Conservation (phyloP, 2,329 filamentous ascomycete genomes). For the Setomelanomma holmii region DNA sequence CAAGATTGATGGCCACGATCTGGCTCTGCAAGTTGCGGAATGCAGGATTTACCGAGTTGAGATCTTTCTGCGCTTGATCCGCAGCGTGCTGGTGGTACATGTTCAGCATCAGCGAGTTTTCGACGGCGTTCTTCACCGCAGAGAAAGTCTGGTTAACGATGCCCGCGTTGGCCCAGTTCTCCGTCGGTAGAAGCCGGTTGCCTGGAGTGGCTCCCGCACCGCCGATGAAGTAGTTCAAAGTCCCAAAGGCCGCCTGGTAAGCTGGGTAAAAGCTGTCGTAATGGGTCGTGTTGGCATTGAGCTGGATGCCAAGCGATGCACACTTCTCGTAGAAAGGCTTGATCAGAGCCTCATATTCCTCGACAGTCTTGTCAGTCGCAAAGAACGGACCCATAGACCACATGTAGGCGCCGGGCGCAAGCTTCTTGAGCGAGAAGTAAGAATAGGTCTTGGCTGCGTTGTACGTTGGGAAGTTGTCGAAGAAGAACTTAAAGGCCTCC, state of each 20-base stretch:
- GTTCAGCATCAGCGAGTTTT: slow-evolving; percentile 26
- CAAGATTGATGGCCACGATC: slow-evolving; percentile 29
- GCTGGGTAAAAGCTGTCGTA: slow-evolving; percentile 38
- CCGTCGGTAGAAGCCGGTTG: slow-evolving; percentile 45
- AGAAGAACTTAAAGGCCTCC: slow-evolving; percentile 31
- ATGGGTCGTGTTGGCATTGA: slow-evolving; percentile 26
- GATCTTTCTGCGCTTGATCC: slow-evolving; percentile 20
- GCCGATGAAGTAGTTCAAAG: slow-evolving; percentile 36
- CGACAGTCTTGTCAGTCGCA: slow-evolving; percentile 33
- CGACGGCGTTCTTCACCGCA: slow-evolving; percentile 28
- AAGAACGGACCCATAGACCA: slow-evolving; percentile 40
- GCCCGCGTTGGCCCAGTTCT: slow-evolving; percentile 37
- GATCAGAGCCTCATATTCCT: slow-evolving; percentile 29
- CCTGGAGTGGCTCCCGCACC: slow-evolving; percentile 36
- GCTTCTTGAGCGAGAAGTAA: slow-evolving; percentile 32
- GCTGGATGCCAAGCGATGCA: slow-evolving; percentile 31
- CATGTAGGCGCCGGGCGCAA: slow-evolving; percentile 29
- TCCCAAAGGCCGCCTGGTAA: slow-evolving; percentile 38
- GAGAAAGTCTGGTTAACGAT: slow-evolving; percentile 36
- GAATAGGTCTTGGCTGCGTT: slow-evolving; percentile 39
- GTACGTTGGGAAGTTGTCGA: slow-evolving; percentile 30
- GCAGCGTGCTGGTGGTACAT: slow-evolving; percentile 37
- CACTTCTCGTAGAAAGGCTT: slow-evolving; percentile 33
- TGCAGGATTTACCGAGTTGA: slow-evolving; percentile 41
- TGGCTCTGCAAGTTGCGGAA: slow-evolving; percentile 35